Evolutionary conservation across 1,284 basidiomycete species (phyloP), one percentile per base, ranked within the genome.

Genomic region (Apiotrichum veenhuisii): DNA sequence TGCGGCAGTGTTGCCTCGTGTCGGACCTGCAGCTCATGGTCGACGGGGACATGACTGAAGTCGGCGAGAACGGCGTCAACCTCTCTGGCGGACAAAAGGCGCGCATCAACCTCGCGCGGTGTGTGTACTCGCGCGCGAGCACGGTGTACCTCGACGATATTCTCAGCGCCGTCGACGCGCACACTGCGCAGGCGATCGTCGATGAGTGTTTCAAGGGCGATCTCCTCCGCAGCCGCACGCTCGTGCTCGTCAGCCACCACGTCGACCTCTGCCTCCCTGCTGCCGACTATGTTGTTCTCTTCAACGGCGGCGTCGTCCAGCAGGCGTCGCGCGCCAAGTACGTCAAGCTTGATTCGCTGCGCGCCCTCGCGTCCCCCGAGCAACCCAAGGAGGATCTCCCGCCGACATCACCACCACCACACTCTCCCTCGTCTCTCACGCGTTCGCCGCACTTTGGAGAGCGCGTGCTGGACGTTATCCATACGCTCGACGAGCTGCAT

Each of bases 41-140:
- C 0, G 70, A 76, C 48, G 73, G 71, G 0, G 78, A 79, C 61
- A 47, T 70, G 51, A 91, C 88, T 0, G 87, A 92, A 72, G 88
- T 94, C 30, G 91, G 91, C 26, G 91, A 92, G 75, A 85, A 87
- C 63, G 90, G 90, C 7, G 84, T 88, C 53, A 88, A 61, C 49
- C 52, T 85, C 49, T 72, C 66, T 26, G 75, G 78, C 34, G 74
- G 75, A 2, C 79, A 78, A 56, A 71, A 89, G 80, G 89, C 89
- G 34, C 84, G 91, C 20, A 83, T 93, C 15, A 88, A 86, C 7
- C 78, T 93, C 11, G 90, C 89, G 2, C 80, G 90, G 3, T 88
- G 87, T 1, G 84, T 88, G 1, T 93, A 91, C 69, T 88, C 87
- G 0, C 78, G 82, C 0, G 83, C 87, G 0, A 84, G 87, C 57